Evolutionary conservation across 2,329 filamentous ascomycete genomes (phyloP).

Genomic region (Diplodia intermedia): DNA sequence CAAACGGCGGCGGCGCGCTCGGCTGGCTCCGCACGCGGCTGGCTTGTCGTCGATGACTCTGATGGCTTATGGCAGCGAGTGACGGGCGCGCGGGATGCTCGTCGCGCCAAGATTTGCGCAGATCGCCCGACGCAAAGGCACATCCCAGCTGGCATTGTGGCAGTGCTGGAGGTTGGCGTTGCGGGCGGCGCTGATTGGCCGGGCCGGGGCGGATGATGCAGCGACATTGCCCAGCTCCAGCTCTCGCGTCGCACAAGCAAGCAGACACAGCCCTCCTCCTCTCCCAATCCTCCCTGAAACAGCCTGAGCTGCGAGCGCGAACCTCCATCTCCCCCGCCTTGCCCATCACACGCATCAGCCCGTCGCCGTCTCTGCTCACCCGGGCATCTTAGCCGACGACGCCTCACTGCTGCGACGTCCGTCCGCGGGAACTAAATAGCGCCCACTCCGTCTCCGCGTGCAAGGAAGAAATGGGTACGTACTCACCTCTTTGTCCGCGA

Average conservation of each 20-base stretch:
- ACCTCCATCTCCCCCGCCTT: constrained; percentile 6
- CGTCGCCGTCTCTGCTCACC: constrained; percentile 14
- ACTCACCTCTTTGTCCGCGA: constrained; percentile 24
- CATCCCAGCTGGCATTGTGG: constrained; percentile 15
- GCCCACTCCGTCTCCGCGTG: background rate
- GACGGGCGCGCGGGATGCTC: background rate
- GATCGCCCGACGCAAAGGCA: background rate
- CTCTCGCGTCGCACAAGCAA: constrained; percentile 18
- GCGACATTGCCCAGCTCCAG: constrained; percentile 11
- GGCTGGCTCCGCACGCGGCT: constrained; percentile 19
- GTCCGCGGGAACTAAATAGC: constrained; percentile 6
- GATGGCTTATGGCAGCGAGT: no score
- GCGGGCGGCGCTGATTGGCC: constrained; percentile 13
- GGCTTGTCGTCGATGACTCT: background rate
- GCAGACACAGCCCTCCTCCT: constrained; percentile 20
- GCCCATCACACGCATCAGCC: background rate
- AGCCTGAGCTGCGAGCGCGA: constrained; percentile 1
- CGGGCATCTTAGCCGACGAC: background rate
- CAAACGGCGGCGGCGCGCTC: constrained; percentile 5
- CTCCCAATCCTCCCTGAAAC: constrained; percentile 24
- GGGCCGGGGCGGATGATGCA: constrained; percentile 16
- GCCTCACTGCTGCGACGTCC: background rate
- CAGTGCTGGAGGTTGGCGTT: constrained; percentile 14
- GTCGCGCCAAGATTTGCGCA: constrained; percentile 11
- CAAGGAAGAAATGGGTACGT: constrained; percentile 31